Evolutionary conservation across 257 asterid species (phyloP).

Genomic region (Cordia subcordata): DNA sequence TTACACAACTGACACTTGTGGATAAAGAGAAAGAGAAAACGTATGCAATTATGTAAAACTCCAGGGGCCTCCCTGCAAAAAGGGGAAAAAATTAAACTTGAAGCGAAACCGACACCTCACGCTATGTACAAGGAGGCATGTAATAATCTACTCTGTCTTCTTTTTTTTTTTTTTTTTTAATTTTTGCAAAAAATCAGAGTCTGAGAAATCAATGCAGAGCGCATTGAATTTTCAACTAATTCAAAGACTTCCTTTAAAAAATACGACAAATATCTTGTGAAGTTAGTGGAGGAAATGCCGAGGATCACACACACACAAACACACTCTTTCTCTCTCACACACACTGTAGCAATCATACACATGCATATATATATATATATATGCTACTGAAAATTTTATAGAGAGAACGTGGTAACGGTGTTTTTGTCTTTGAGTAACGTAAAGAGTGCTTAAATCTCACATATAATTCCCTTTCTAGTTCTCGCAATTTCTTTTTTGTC

Average conservation of each 20-base stretch:
- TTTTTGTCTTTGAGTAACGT: neutral
- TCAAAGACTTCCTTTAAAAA: too few species aligned
- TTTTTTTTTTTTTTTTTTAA: too few species aligned
- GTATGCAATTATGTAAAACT: neutral
- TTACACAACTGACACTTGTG: too few species aligned
- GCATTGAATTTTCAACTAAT: neutral
- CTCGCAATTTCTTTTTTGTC: neutral
- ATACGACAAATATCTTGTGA: neutral
- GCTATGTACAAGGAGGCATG: neutral
- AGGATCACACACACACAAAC: neutral
- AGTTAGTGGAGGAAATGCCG: neutral
- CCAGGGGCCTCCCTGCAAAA: neutral
- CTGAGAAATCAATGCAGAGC: neutral
- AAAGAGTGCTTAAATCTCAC: neutral
- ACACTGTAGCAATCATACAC: neutral
- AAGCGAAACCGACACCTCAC: neutral
- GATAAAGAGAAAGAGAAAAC: too few species aligned
- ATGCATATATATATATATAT: too few species aligned
- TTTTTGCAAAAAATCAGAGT: too few species aligned
- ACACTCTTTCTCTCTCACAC: too few species aligned
- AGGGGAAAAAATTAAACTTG: too few species aligned
- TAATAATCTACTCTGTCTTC: too few species aligned
- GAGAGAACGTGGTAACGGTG: neutral
- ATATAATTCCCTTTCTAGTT: constrained; percentile 8
- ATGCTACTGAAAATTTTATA: too few species aligned